phyloP scores from a whole-genome alignment of 148 eudicot genomes.

The Nyssa sinensis region DNA sequence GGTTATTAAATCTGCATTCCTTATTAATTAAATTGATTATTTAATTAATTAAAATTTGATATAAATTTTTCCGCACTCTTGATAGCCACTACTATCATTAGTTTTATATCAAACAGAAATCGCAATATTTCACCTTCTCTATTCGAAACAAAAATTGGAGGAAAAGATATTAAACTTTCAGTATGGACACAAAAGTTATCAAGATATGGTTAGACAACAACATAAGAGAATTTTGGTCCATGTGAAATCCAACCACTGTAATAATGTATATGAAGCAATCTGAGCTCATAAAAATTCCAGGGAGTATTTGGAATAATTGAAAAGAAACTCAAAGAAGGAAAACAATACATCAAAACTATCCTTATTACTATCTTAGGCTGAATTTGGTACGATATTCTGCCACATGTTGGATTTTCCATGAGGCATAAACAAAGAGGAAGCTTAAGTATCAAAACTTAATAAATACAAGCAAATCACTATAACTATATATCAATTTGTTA shows the following conservation, averaged over 20 bases:
- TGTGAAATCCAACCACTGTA: neutral
- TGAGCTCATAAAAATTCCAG: neutral
- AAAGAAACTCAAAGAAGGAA: neutral
- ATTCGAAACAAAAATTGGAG: neutral
- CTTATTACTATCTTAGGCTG: too few relatives aligned
- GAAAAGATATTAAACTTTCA: neutral
- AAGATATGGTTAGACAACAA: neutral
- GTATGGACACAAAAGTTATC: neutral
- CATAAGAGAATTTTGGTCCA: neutral
- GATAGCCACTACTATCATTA: too few relatives aligned
- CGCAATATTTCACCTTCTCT: too few relatives aligned
- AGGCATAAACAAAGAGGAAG: too few relatives aligned
- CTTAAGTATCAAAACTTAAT: neutral
- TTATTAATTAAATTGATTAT: too few relatives aligned
- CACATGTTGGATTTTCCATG: neutral
- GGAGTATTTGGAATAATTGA: neutral
- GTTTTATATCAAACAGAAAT: too few relatives aligned
- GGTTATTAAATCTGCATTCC: too few relatives aligned
- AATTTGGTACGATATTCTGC: neutral
- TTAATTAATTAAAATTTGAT: too few relatives aligned
- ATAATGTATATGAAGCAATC: neutral
- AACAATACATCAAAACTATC: too few relatives aligned
- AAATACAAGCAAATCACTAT: neutral
- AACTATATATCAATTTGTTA: too few relatives aligned
- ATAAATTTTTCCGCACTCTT: too few relatives aligned